Percentiles rank a stretch among this genome's conserved stretches.
phyloP scores from a whole-genome alignment of 2,329 filamentous ascomycete genomes.

The Aspergillus carbonarius region DNA sequence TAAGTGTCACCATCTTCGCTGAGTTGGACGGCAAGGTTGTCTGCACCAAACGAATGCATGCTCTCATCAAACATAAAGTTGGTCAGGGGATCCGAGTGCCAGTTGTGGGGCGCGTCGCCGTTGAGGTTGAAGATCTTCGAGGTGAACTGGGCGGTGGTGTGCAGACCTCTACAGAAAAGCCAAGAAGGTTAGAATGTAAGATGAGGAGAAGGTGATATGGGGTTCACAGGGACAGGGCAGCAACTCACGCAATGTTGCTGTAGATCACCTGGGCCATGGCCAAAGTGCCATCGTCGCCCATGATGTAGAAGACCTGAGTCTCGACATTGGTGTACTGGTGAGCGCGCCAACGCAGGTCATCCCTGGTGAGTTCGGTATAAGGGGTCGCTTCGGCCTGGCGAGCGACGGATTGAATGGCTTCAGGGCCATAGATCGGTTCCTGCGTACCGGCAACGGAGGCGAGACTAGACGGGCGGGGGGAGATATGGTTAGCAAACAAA shows the following conservation, averaged over 20 bases:
- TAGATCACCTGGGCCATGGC: slow-evolving; percentile 91
- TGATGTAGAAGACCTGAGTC: slow-evolving; percentile 92
- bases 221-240: background rate
- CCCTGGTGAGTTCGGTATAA: slow-evolving; percentile 74
- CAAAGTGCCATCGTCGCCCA: slow-evolving; percentile 72
- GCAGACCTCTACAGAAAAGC: slow-evolving; percentile 66
- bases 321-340: slow-evolving; percentile 87
- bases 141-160: slow-evolving; percentile 91
- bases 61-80: slow-evolving; percentile 83
- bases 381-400: slow-evolving; percentile 74
- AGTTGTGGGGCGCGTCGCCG: slow-evolving; percentile 70
- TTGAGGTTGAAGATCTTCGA: slow-evolving; percentile 84
- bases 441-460: slow-evolving; percentile 88
- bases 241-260: slow-evolving; percentile 85
- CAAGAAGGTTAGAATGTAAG: slow-evolving; percentile 12
- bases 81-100: slow-evolving; percentile 76
- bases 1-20: slow-evolving; percentile 80
- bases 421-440: slow-evolving; percentile 91
- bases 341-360: slow-evolving; percentile 78
- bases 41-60: slow-evolving; percentile 79
- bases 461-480: slow-evolving; percentile 44
- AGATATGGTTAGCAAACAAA: slow-evolving; percentile 54
- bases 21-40: slow-evolving; percentile 80
- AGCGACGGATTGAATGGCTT: slow-evolving; percentile 81
- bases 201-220: background rate